phyloP scores from a whole-genome alignment of 306 rosid genomes.

The Cajanus cajan region DNA sequence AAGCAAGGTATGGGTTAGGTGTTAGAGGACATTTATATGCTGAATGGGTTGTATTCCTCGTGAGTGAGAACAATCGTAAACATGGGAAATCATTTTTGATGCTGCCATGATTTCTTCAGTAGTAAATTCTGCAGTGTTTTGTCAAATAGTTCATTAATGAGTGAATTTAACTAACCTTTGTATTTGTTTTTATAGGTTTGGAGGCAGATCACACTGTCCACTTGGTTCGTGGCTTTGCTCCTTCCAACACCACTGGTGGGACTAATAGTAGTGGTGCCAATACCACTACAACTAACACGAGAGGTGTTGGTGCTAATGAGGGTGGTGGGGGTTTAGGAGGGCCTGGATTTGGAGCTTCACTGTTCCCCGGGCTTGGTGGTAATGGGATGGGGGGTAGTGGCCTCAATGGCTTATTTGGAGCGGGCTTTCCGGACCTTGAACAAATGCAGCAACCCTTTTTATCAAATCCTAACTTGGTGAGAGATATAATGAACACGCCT shows the following conservation, averaged over 20 bases:
- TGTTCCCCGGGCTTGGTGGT: conserved; percentile 63
- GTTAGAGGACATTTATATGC: background rate
- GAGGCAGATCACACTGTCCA: conserved; percentile 86
- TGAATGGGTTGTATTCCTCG: background rate
- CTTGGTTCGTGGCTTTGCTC: conserved; percentile 76
- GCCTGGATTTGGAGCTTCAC: conserved; percentile 54
- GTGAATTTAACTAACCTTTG: conserved; percentile 1
- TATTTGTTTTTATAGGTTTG: conserved; percentile 51
- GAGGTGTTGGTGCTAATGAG: conserved; percentile 54
- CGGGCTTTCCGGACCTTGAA: conserved; percentile 66
- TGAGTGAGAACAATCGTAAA: background rate
- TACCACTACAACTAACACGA: conserved; percentile 45
- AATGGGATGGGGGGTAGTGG: conserved; percentile 58
- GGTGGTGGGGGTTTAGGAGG: conserved; percentile 62
- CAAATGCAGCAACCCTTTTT: conserved; percentile 76
- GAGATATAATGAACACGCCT: conserved; percentile 79
- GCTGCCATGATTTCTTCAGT: background rate
- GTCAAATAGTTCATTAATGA: background rate
- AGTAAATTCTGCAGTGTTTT: background rate
- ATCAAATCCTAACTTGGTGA: conserved; percentile 64
- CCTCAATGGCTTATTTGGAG: conserved; percentile 57
- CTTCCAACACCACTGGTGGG: conserved; percentile 48
- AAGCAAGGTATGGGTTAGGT: background rate
- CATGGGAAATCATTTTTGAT: background rate
- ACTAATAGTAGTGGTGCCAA: conserved; percentile 46